Evolutionary conservation across 495 filamentous ascomycete genomes (phyloP), one percentile per base, ranked within the genome.

Genomic region (Tuber borchii): DNA sequence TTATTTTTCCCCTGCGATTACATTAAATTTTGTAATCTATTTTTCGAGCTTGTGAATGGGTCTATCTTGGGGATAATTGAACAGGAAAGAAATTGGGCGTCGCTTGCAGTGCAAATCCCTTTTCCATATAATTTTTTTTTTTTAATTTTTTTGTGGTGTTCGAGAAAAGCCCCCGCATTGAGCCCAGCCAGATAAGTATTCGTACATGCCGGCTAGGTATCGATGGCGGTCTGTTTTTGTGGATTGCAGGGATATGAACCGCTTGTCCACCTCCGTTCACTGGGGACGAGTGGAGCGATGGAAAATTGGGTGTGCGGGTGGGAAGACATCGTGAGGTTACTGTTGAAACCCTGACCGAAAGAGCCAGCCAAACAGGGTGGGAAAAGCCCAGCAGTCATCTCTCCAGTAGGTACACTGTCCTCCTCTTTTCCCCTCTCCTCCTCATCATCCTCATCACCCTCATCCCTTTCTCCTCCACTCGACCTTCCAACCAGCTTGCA

Each of bases 381-480:
- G 81, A 83, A 74, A 83, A 77, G 77, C n/a, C n/a, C 79, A 80
- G 74, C 74, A 75, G 75, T 77, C 77, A 77, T 72, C 76, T 77
- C 71, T 77, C 71, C 80, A 56, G 74, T 77, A n/a, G n/a, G n/a
- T n/a, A n/a, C 78, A 72, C 75, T 56, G 71, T 82, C 78, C 76
- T 75, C 77, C 77, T 73, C 79, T 82, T 81, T 75, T 48, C 74
- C 79, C 75, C 79, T 43, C 71, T 37, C 51, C 71, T 74, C 51
- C 51, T 56, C 48, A n/a, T 56, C 48, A 22, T 70, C 69, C 71
- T 75, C 70, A 71, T 68, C 39, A 45, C 65, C 78, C 76, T 74
- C 68, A 75, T 71, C 77, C 76, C 75, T 56, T 75, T 75, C 75
- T 76, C 83, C 79, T 83, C 82, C 81, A 81, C 79, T 72, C 75